Base-by-base conservation (phyloP, 2,329 filamentous ascomycete species). In the Hirsutella thompsonii region DNA sequence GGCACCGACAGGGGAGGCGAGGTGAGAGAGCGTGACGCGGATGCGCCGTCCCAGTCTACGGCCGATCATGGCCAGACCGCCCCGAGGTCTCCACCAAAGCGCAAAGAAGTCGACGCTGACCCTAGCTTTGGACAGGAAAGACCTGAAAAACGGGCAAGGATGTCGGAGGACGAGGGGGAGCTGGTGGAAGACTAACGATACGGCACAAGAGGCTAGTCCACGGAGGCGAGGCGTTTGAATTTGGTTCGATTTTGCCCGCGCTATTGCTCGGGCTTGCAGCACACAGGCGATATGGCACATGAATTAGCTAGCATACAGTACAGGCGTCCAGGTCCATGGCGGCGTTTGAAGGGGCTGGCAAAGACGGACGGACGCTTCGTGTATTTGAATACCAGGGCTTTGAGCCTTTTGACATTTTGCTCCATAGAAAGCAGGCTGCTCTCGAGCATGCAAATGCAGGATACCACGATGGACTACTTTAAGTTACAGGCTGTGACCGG, bases 141-240 rank as follows among this genome's bases (percentile, higher is more conserved):
- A 20, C 60, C 61, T 1, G 59, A 62, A 46, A 71, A 71, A 45
- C 58, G 66, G n/a, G 60, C 59, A 37, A 60, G 61, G 39, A 52
- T 67, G 21, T 69, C 66, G 0, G 64, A 68, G 41, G 68, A 71
- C 38, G 68, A 71, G 44, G 68, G 68, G 26, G 68, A 71, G 47
- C 59, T 70, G 30, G 50, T 62, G 26, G 62, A 65, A 44, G 56
- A 59, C 29, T 59, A 42, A 38, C 28, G 11, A 20, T 23, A 9
- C n/a, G 9, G 37, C 8, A 4, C 20, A 9, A 20, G 26, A 16
- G 11, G 10, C 14, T 30, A 14, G 21, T 20, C 29, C 20, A n/a
- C 14, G 21, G 26, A 4, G n/a, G 35, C 36, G 16, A 28, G 40
- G 35, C 40, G 40, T 37, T 41, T 23, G 16, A n/a, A 28, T 26